A percentile compares a stretch with the other conserved stretches of the same genome.
Evolutionary conservation across 208 protist genomes (phyloP).

Genomic region (Crithidia acanthocephali): DNA sequence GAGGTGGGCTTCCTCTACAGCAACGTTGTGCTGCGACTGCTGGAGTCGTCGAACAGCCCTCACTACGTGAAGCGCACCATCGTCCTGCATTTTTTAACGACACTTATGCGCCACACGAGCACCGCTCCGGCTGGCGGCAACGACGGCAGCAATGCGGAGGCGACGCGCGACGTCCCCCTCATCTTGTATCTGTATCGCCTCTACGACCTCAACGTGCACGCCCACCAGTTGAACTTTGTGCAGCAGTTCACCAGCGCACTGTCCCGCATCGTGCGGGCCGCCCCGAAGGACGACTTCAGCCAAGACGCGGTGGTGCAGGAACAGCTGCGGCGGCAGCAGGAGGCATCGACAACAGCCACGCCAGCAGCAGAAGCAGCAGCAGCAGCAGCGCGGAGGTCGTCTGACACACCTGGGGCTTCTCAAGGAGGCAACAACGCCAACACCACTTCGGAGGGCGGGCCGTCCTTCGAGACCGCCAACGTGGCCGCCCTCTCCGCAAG

Average conservation of each 20-base stretch:
- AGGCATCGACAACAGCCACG: not conserved
- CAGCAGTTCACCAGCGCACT: conserved; percentile 83
- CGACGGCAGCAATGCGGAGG: conserved; percentile 1
- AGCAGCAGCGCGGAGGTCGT: not conserved
- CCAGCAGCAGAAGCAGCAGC: not conserved
- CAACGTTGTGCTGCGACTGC: conserved; percentile 89
- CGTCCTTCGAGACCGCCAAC: not conserved
- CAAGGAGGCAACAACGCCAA: not conserved
- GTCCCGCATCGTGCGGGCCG: conserved; percentile 75
- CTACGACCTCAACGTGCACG: conserved; percentile 85
- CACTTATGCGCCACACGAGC: conserved; percentile 49
- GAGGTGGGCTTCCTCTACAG: conserved; percentile 95
- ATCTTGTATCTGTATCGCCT: conserved; percentile 72
- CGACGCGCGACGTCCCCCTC: conserved; percentile 34
- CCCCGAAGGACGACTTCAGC: conserved; percentile 42
- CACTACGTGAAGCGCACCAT: conserved; percentile 88
- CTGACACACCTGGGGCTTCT: not conserved
- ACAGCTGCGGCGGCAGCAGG: conserved; percentile 33
- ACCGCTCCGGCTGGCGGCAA: conserved; percentile 12
- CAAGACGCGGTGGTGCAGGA: conserved; percentile 29
- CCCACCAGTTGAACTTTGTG: conserved; percentile 78
- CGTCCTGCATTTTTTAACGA: conserved; percentile 76
- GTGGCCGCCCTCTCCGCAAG: conserved; percentile 14
- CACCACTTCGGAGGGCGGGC: not conserved
- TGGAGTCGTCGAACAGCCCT: conserved; percentile 92